Base-by-base conservation (phyloP, 345 rosid species). In the Tarenaya hassleriana region DNA sequence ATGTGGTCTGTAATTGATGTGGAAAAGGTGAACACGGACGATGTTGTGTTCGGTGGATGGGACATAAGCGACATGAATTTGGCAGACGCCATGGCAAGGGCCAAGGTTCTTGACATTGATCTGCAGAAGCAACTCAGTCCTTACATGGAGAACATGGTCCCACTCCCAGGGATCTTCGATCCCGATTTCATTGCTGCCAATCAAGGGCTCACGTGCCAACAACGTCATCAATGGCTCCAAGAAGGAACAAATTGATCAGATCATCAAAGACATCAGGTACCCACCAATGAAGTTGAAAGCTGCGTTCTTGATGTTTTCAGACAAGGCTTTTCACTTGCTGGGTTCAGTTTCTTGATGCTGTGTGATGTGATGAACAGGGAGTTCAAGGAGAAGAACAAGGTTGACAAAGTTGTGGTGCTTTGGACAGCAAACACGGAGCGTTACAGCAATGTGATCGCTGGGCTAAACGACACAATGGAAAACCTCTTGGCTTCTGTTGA, bases 361-460 rank as follows among this genome's bases (percentile, higher is more conserved):
- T n/a, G n/a, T n/a, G n/a, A n/a, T n/a, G n/a, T 34, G n/a, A n/a
- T n/a, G 40, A 52, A 10, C 20, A 94, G 97, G 80, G 95, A 94
- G 71, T 94, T 94, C 41, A 88, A 88, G 84, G 86, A 81, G 75
- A 77, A 76, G 55, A 86, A 41, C 70, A 81, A 78, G 73, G 94
- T 94, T 68, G 89, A 94, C 60, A 94, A 61, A 74, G 70, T 88
- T 4, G 95, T 94, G 72, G 95, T 94, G 37, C 50, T 88, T 9
- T 94, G 99, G 99, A 94, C 97, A 15, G 99, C 99, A n/a, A 94
- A 94, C 73, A 94, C 95, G 8, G 97, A 94, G 78, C 83, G 97
- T 81, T 88, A 94, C 58, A 88, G 99, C 63, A 71, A 88, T 64
- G 83, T 88, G 50, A 47, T 79, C 46, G 95, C 55, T 37, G 98